Evolutionary conservation across 768 basidiomycete genomes (phyloP), one percentile per base, ranked within the genome.

Genomic region (Mycena amicta): DNA sequence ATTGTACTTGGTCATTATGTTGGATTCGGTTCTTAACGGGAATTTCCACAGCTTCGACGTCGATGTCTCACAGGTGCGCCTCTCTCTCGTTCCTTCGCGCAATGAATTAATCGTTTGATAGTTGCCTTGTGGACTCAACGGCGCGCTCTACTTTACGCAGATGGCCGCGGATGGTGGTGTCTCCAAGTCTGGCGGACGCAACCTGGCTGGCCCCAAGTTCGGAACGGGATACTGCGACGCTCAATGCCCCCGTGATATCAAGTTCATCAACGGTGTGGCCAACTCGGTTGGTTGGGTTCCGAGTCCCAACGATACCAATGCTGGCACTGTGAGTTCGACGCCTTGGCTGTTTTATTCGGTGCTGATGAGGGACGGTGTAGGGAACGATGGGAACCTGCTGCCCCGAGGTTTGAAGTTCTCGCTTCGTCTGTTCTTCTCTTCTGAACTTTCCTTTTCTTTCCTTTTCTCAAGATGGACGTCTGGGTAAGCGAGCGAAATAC

Each of bases 41-140:
- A n/a, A n/a, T n/a, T n/a, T n/a, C 37, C 45, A 50, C 40, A 76
- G 80, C 23, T 83, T 85, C 72, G 82, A 83, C 72, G 81, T 85
- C 69, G 83, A 85, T 67, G 75, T 85, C 56, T 81, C 82, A 58
- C 72, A 82, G 60, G n/a, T n/a, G n/a, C n/a, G n/a, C n/a, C n/a
- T n/a, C n/a, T n/a, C n/a, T n/a, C n/a, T n/a, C n/a, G n/a, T n/a
- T n/a, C n/a, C n/a, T n/a, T n/a, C n/a, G n/a, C n/a, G n/a, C n/a
- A n/a, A n/a, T n/a, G n/a, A n/a, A n/a, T n/a, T n/a, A n/a, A n/a
- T n/a, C n/a, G n/a, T n/a, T n/a, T n/a, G n/a, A n/a, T n/a, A n/a
- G n/a, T 78, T 80, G 47, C 72, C 72, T 18, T 80, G 78, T 64
- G 78, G 75, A 57, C 72, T 77, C 66, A 80, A 80, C 66, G 78